Evolutionary conservation across 208 protist species (phyloP).

Genomic region (Phytomonas francai): DNA sequence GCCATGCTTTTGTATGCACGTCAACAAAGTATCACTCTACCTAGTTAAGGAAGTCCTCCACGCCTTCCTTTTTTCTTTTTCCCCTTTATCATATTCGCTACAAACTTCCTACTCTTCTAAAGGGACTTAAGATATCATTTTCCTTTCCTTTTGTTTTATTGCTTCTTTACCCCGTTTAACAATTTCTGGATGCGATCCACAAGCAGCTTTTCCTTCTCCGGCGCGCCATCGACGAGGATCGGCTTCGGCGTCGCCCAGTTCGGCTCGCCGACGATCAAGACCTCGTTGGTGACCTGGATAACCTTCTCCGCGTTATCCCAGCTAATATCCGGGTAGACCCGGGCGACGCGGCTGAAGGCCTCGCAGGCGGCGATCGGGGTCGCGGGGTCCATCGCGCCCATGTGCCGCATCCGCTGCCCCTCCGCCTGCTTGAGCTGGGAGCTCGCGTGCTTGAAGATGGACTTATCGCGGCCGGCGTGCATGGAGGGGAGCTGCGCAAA

Average conservation of each 20-base stretch:
- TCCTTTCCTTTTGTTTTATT: conserved; percentile 12
- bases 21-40: too few relatives aligned
- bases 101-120: too few relatives aligned
- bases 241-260: conserved; percentile 59
- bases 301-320: conserved; percentile 68
- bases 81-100: too few relatives aligned
- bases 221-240: conserved; percentile 41
- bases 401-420: conserved; percentile 23
- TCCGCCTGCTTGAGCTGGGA: conserved; percentile 62
- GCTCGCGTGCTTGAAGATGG: conserved; percentile 73
- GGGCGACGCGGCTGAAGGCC: conserved; percentile 47
- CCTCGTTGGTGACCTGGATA: conserved; percentile 62
- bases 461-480: conserved; percentile 73
- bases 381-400: conserved; percentile 34
- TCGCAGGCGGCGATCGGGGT: conserved; percentile 67
- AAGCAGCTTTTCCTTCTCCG: conserved; percentile 37
- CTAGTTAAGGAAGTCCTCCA: too few relatives aligned
- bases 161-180: conserved; percentile 45
- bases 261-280: conserved; percentile 63
- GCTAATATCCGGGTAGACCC: conserved; percentile 69
- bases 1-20: neutral
- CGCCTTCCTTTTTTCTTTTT: too few relatives aligned
- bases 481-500: conserved; percentile 69
- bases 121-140: too few relatives aligned
- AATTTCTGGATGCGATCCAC: conserved; percentile 60